Evolutionary conservation across 2,329 filamentous ascomycete species (phyloP), one percentile per base, ranked within the genome.

Genomic region (Tolypocladium pustulatum): DNA sequence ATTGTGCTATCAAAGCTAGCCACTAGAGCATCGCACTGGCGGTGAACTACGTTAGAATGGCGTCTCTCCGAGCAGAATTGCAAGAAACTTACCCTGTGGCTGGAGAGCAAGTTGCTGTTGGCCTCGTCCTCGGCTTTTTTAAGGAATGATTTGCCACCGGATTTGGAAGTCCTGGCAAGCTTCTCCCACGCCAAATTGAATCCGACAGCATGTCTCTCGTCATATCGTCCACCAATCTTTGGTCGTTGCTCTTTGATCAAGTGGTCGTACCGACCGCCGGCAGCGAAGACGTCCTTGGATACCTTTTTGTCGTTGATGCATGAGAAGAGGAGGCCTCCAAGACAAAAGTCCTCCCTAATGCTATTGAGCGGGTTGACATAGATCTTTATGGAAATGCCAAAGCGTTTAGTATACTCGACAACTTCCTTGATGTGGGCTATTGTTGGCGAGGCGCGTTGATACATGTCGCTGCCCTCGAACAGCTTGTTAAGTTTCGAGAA

Each of bases 151-250:
- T 81, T 84, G 3, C 77, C 75, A 1, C 75, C 75, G 41, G 75
- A 72, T 58, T 84, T 84, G 3, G 82, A 76, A 69, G 90, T 84
- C 46, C 83, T 83, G 8, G 87, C 86, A 4, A 96, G 77, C 59
- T 88, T 85, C 66, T 97, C 92, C 85, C 92, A 95, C 30, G 89
- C 89, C 46, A 97, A 77, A 67, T 91, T 95, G 69, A 97, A 93
- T 1, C 95, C 94, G 13, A 97, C 94, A 6, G 91, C 93, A 68
- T 95, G 90, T 25, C 85, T 84, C 65, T 87, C 85, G 58, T 83
- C 79, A 51, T 82, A 77, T 59, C 81, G 82, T 30, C 79, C 81
- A 46, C 84, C 79, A 49, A 85, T 82, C 62, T 85, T 87, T 6
- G 89, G 89, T 10, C 87, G 83, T 67, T 95, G 89, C 61, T 95